These are phyloP conservation scores for Cystofilobasidium bisporidii DNA, from an alignment of 768 basidiomycete species.

Conservation along the genomic window DNA sequence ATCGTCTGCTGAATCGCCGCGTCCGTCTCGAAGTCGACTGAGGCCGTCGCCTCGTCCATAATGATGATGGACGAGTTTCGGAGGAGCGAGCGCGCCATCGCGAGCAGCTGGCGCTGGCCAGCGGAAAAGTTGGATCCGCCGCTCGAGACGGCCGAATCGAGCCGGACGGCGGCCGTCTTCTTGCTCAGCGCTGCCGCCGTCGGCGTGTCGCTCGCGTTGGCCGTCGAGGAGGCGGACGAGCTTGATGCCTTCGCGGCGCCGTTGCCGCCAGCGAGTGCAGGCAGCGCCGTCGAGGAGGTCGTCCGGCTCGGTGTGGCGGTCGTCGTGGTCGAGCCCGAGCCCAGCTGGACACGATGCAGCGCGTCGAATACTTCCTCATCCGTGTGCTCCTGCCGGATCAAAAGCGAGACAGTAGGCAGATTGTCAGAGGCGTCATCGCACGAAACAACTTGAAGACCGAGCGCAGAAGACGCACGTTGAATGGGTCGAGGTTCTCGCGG, in stretches of 20 bases:
- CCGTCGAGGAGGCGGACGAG: neutral
- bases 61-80: slow-evolving; percentile 28
- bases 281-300: slow-evolving; percentile 10
- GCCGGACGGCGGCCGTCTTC: slow-evolving; percentile 10
- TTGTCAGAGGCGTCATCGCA: too few relatives aligned
- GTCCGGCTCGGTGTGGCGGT: slow-evolving; percentile 10
- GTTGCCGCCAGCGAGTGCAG: slow-evolving; percentile 1
- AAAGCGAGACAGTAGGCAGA: too few relatives aligned
- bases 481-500: slow-evolving; percentile 42
- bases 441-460: neutral
- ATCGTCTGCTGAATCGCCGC: slow-evolving; percentile 39
- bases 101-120: slow-evolving; percentile 64
- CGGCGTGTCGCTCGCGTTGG: neutral
- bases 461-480: slow-evolving; percentile 27
- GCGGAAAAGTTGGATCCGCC: slow-evolving; percentile 88
- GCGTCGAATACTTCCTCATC: slow-evolving; percentile 74
- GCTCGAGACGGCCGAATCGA: slow-evolving; percentile 55
- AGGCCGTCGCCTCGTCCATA: slow-evolving; percentile 34
- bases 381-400: slow-evolving; percentile 50
- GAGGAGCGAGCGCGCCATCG: slow-evolving; percentile 31
- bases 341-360: slow-evolving; percentile 66
- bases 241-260: neutral
- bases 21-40: slow-evolving; percentile 40
- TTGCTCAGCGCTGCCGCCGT: slow-evolving; percentile 3
- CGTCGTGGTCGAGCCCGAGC: neutral